A percentile compares a stretch with the other conserved stretches of the same genome.
These are phyloP conservation scores for Daldinia loculata DNA, from an alignment of 495 filamentous ascomycete genomes.

Conservation along the genomic window DNA sequence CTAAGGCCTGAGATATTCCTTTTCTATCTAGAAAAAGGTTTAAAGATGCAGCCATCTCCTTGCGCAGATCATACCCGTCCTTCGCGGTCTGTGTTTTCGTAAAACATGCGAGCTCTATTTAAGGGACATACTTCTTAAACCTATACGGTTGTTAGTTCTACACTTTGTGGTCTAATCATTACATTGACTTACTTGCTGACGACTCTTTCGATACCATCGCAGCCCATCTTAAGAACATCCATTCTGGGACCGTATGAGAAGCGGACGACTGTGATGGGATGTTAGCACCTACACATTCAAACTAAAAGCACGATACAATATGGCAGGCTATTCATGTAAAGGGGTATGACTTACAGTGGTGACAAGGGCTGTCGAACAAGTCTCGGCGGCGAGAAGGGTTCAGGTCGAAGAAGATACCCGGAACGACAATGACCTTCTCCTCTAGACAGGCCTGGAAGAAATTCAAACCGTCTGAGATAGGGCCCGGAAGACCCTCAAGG, in stretches of 20 bases:
- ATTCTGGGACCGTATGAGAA: constrained; percentile 91
- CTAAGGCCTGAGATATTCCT: neutral
- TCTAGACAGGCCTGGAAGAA: constrained; percentile 94
- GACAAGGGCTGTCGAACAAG: constrained; percentile 93
- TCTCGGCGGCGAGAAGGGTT: constrained; percentile 91
- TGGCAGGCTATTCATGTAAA: neutral
- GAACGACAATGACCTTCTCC: constrained; percentile 94
- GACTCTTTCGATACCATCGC: constrained; percentile 90
- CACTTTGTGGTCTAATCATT: neutral
- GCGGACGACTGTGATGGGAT: constrained; percentile 65
- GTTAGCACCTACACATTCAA: constrained; percentile 6
- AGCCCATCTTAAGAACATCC: constrained; percentile 83
- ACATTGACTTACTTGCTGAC: constrained; percentile 65
- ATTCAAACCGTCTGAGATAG: constrained; percentile 89
- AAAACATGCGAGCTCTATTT: constrained; percentile 1
- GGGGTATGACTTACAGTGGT: constrained; percentile 67
- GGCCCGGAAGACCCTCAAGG: constrained; percentile 68
- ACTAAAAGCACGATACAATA: neutral
- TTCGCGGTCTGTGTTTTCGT: neutral
- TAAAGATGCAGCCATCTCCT: constrained; percentile 6
- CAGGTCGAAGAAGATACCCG: constrained; percentile 91
- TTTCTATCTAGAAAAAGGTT: constrained; percentile 17
- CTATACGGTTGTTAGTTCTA: constrained; percentile 10
- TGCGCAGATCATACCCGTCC: neutral
- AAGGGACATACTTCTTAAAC: constrained; percentile 27